These are phyloP conservation scores for Aspergillus sp. DNA, from an alignment of 2,329 filamentous ascomycete genomes.

Conservation along the genomic window DNA sequence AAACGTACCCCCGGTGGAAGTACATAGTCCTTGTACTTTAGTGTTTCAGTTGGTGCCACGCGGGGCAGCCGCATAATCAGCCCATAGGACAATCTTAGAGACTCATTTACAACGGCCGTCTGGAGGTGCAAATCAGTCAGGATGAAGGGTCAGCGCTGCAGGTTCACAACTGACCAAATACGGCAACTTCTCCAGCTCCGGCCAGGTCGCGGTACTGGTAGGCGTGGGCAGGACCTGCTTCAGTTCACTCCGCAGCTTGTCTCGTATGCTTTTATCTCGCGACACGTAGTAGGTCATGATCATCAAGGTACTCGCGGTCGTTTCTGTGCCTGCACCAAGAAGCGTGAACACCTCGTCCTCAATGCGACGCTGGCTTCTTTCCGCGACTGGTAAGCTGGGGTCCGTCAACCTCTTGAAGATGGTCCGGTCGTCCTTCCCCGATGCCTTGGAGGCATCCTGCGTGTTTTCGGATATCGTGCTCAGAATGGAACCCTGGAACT, in stretches of 20 bases:
- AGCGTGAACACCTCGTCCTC: constrained; percentile 35
- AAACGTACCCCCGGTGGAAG: constrained; percentile 31
- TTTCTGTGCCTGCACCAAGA: constrained; percentile 40
- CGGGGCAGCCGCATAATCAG: constrained; percentile 13
- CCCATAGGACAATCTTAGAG: constrained; percentile 12
- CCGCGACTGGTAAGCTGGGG: constrained; percentile 37
- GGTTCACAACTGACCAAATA: constrained; percentile 34
- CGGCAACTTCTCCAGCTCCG: constrained; percentile 41
- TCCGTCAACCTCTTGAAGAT: constrained; percentile 37
- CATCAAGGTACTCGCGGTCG: constrained; percentile 34
- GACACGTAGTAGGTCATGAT: constrained; percentile 36
- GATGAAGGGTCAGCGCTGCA: background rate
- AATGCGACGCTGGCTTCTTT: constrained; percentile 38
- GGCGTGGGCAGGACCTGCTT: constrained; percentile 28
- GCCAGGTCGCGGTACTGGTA: constrained; percentile 24
- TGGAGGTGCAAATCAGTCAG: background rate
- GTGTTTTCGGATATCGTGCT: background rate
- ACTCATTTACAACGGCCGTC: constrained; percentile 16
- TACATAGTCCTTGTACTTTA: constrained; percentile 19
- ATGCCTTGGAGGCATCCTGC: constrained; percentile 3
- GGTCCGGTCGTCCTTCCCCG: constrained; percentile 14
- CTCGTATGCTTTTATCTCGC: constrained; percentile 20
- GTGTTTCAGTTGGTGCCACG: constrained; percentile 6
- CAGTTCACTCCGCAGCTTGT: constrained; percentile 32
- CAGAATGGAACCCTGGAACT: constrained; percentile 18